Conservation (phyloP, 129 eudicot species). For the Ambrosia trifida region DNA sequence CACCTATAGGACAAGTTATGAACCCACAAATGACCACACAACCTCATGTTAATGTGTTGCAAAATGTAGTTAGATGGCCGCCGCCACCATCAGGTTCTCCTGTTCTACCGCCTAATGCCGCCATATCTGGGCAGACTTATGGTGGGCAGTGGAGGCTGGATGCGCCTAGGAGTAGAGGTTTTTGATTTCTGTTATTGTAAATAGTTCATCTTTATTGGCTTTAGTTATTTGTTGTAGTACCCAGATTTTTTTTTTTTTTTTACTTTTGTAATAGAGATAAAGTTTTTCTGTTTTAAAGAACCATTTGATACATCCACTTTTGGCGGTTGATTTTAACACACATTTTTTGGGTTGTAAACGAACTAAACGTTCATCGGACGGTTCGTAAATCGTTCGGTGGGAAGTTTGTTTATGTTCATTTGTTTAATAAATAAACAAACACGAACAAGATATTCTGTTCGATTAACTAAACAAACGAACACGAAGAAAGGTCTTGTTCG, state of each 20-base stretch:
- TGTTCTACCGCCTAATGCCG: slow-evolving; percentile 23
- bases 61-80: slow-evolving; percentile 37
- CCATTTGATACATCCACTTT: not conserved
- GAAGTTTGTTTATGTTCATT: too few relatives aligned
- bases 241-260: not conserved
- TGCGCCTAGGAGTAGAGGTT: slow-evolving; percentile 46
- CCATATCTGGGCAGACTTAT: slow-evolving; percentile 30
- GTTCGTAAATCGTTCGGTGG: too few relatives aligned
- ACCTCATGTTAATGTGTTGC: slow-evolving; percentile 17
- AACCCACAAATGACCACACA: slow-evolving; percentile 15
- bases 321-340: not conserved
- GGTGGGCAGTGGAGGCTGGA: slow-evolving; percentile 32
- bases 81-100: slow-evolving; percentile 17
- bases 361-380: too few relatives aligned
- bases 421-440: too few relatives aligned
- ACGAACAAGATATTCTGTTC: too few relatives aligned
- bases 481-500: too few relatives aligned
- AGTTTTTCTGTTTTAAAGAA: not conserved
- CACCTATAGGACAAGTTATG: slow-evolving; percentile 8
- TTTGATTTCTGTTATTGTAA: slow-evolving; percentile 30
- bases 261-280: not conserved
- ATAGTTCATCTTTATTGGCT: slow-evolving; percentile 9
- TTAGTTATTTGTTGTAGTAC: not conserved
- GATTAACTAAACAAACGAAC: too few relatives aligned
- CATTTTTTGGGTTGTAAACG: too few relatives aligned